Base-by-base conservation (phyloP, 257 asterid genomes). In the Dorcoceras hygrometricum region DNA sequence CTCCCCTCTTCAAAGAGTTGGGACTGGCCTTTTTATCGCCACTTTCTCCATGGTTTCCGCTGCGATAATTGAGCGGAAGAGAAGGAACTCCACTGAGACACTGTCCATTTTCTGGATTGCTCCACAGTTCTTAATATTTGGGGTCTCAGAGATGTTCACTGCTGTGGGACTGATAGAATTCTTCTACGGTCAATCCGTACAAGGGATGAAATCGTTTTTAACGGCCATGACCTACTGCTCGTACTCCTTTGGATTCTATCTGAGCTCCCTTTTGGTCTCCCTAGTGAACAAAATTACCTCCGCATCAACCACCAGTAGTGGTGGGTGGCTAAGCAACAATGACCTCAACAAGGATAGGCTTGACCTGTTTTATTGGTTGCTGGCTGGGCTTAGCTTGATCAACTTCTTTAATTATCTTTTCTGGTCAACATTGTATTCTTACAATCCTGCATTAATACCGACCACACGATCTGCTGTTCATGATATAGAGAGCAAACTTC, bases 11-110 rank as follows among this genome's bases (percentile, higher is more conserved):
- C 90, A 88, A 66, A 72, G 95, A 53, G 75, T 87, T 18, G 95
- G 95, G 29, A 70, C 80, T 0, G 95, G 95, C 12, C 84, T 88
- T 3, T 86, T 86, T 28, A 76, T 86, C 5, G 90, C 89, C 4
- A 84, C 96, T 0, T 86, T 86, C 72, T 88, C 94, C 0, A 88
- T 88, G 96, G 91, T 86, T 7, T 72, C 88, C 0, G 94, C 96
- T 12, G 94, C 96, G 3, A 18, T 84, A 0, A 63, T 88, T 1
- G 96, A 88, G 73, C 66, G 61, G 25, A 79, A 67, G 81, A 82
- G 94, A 22, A 73, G 93, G 54, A 50, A 68, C 60, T 12, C 72
- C 4, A 62, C 32, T 7, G 16, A 32, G 18, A 61, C 66, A 5
- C 70, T 88, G 5, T 86, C 94, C 8, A 86, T 88, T 2, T 76